Conservation (phyloP, 768 basidiomycete genomes). For the Terana coerulea region DNA sequence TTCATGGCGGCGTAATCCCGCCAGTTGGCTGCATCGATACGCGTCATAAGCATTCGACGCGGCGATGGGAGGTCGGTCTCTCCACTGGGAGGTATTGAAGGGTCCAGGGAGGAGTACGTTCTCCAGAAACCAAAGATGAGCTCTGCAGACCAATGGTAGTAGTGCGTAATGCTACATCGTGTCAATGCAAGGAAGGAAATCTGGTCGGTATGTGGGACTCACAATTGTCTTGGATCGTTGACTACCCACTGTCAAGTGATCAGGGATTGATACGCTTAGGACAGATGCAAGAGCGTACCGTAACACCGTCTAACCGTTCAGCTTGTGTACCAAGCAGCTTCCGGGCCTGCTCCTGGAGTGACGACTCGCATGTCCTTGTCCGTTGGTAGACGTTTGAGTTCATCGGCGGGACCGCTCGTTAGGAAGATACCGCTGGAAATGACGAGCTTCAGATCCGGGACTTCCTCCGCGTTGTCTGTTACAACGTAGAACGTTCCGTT, state of each 20-base stretch:
- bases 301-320: constrained; percentile 71
- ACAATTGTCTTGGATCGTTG: constrained; percentile 88
- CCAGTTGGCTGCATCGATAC: constrained; percentile 75
- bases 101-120: constrained; percentile 80
- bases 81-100: constrained; percentile 58
- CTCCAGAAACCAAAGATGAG: constrained; percentile 92
- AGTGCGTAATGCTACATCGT: constrained; percentile 70
- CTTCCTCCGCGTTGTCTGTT: constrained; percentile 57
- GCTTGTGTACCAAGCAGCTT: constrained; percentile 70
- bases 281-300: constrained; percentile 39
- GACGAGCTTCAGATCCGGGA: constrained; percentile 67
- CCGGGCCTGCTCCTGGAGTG: constrained; percentile 59
- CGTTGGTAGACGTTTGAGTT: constrained; percentile 61
- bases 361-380: constrained; percentile 80
- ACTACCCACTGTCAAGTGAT: constrained; percentile 54
- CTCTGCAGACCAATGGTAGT: constrained; percentile 93
- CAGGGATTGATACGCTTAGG: background rate
- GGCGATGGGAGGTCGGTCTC: constrained; percentile 70
- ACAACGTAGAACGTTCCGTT: constrained; percentile 85
- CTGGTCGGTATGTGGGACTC: no score
- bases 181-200: background rate
- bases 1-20: constrained; percentile 92
- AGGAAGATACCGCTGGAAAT: constrained; percentile 68
- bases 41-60: constrained; percentile 73
- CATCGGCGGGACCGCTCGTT: constrained; percentile 50